Evolutionary conservation across 192 early-diverging fungal species (phyloP), one percentile per base, ranked within the genome.

Genomic region (Backusella sp.): DNA sequence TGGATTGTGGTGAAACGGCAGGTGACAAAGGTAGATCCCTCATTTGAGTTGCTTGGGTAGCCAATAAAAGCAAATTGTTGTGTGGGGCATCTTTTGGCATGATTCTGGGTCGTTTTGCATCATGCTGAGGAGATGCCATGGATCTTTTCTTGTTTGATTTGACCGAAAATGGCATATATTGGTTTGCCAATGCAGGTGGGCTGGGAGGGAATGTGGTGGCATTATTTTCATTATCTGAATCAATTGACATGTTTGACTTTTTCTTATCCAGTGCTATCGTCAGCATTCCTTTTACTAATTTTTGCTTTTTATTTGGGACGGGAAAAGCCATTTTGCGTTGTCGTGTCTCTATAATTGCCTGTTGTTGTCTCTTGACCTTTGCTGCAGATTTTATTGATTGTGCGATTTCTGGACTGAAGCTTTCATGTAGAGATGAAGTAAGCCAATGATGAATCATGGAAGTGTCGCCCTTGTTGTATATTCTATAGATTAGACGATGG

Each of bases 321-420:
- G 26, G 12, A 71, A 71, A 71, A 19, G 44, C 7, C 21, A 44
- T 28, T 49, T 15, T 28, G 4, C 70, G 35, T 74, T 73, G 72
- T n/a, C 77, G 72, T 34, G 72, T 65, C 69, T 73, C 77, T 44
- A 79, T 79, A 69, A 79, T 79, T 1, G 77, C 77, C 35, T 74
- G 73, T 70, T 79, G 77, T 39, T 79, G 77, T 65, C 44, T 67
- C 36, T 74, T 70, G 17, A 76, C 23, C 21, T 30, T 68, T 17
- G 26, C n/a, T 21, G 75, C 67, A 14, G 67, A n/a, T 35, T 28
- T 68, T 35, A 70, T 70, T 26, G 68, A n/a, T 32, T 70, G 66
- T 2, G 41, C 36, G 6, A 76, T 76, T 2, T 23, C 37, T 41
- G 76, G 35, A 36, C 30, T 41, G 28, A 35, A 74, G 4, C 32